Conservation (phyloP, 108 stramenopile species). For the Cyclotella choctawhatcheeana region DNA sequence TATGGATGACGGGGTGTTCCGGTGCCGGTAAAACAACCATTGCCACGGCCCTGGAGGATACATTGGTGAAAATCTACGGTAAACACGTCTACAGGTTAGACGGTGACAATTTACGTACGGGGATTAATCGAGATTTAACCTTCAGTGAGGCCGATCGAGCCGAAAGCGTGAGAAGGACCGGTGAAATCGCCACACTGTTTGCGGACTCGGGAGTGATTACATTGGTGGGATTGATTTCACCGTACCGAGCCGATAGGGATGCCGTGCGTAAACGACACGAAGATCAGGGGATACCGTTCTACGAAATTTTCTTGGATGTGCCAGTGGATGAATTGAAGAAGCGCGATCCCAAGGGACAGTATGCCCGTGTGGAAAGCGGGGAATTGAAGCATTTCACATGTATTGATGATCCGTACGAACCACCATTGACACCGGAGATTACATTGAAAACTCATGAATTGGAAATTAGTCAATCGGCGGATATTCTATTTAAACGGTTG, state of each 20-base stretch:
- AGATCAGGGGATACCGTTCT: slow-evolving; percentile 96
- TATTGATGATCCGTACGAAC: slow-evolving; percentile 98
- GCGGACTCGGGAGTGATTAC: slow-evolving; percentile 96
- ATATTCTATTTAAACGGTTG: slow-evolving; percentile 86
- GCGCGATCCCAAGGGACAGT: slow-evolving; percentile 92
- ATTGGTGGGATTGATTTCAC: slow-evolving; percentile 94
- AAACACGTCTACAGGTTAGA: slow-evolving; percentile 98
- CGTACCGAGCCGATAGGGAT: slow-evolving; percentile 95
- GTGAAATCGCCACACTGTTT: slow-evolving; percentile 96
- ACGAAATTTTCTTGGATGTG: slow-evolving; percentile 98
- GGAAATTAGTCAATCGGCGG: slow-evolving; percentile 90
- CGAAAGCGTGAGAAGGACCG: slow-evolving; percentile 94
- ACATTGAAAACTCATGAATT: slow-evolving; percentile 91
- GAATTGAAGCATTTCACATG: slow-evolving; percentile 98
- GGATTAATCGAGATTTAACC: slow-evolving; percentile 95
- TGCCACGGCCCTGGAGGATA: slow-evolving; percentile 96
- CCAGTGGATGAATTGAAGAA: slow-evolving; percentile 91
- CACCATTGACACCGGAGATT: slow-evolving; percentile 90
- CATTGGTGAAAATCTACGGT: slow-evolving; percentile 90
- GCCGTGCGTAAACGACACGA: slow-evolving; percentile 93
- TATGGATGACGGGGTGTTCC: slow-evolving; percentile 99
- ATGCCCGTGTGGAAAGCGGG: slow-evolving; percentile 86
- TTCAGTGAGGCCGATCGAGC: slow-evolving; percentile 95
- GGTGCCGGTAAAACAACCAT: slow-evolving; percentile 98
- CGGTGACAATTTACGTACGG: slow-evolving; percentile 96